Evolutionary conservation across 495 filamentous ascomycete species (phyloP), one percentile per base, ranked within the genome.

Genomic region (Aspergillus wentii): DNA sequence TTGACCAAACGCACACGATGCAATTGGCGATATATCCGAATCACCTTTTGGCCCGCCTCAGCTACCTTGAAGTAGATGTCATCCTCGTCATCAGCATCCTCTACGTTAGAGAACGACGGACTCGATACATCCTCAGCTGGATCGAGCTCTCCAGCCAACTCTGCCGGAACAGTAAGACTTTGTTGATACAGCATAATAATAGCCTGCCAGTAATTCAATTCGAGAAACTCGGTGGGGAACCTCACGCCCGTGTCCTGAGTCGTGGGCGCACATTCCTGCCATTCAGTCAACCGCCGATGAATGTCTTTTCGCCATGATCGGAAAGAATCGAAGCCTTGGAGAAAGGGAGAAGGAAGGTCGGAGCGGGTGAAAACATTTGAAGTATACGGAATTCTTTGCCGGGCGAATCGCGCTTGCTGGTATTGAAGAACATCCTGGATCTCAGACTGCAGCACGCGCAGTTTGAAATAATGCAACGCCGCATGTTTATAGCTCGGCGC

Each of bases 181-280:
- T 95, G 91, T 38, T 90, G 74, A 58, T 96, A 97, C 3, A 97
- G 76, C 86, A 94, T 86, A 46, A 97, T 94, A 37, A 96, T 79
- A n/a, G 88, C 86, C 59, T 97, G 91, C 88, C 89, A 97, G 56
- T 96, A 97, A 54, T 97, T 97, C 33, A 97, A 62, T 43, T 95
- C 87, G 5, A 96, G 67, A 46, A 96, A 90, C 33, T 94, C 79
- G 7, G 83, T 78, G 4, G 82, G 84, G 58, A 97, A 96, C 6
- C 77, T 75, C 16, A 97, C 91, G 7, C 89, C 89, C 0, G 83
- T 94, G 19, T 94, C 81, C 15, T 75, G 56, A 43, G 81, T 83
- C 2, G 69, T 79, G 1, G 91, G 91, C 2, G 88, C 83, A 26
- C 79, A 76, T 30, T 83, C 79, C 43, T 91, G 90, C 91, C 91